Percentiles rank a stretch among this genome's conserved stretches.
Evolutionary conservation across 805 yeast species (phyloP).

Genomic region (Kodamaea neixiangensis): DNA sequence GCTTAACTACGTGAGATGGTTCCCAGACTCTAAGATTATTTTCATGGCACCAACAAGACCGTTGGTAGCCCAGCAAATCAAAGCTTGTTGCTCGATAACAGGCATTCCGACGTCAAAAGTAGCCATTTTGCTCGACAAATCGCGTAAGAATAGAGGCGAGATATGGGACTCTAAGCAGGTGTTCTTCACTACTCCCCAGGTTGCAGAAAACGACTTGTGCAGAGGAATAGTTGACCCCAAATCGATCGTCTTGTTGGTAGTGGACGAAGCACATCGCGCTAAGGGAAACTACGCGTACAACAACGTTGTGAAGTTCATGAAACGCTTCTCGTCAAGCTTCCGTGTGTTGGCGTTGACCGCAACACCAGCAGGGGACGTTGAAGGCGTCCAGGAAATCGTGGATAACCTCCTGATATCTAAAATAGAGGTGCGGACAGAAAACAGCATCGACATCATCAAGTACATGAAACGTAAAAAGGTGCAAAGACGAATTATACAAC

Average conservation of each 20-base stretch:
- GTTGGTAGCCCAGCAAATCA: conserved; percentile 92
- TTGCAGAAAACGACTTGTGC: conserved; percentile 84
- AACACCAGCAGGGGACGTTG: conserved; percentile 88
- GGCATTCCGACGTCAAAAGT: conserved; percentile 79
- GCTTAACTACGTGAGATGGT: conserved; percentile 89
- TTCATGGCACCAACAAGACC: conserved; percentile 98
- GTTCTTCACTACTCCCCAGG: conserved; percentile 95
- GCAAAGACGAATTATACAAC: conserved; percentile 57
- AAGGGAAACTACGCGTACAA: conserved; percentile 88
- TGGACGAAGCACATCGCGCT: conserved; percentile 96
- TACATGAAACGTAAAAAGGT: conserved; percentile 73
- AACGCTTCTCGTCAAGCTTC: conserved; percentile 59
- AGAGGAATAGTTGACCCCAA: conserved; percentile 77
- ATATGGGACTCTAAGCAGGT: conserved; percentile 81
- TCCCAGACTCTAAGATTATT: conserved; percentile 71
- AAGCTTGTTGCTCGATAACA: conserved; percentile 84
- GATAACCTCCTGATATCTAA: conserved; percentile 70
- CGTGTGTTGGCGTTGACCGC: conserved; percentile 90
- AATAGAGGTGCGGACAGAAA: conserved; percentile 85
- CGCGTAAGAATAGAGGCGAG: conserved; percentile 58
- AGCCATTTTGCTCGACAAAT: conserved; percentile 72
- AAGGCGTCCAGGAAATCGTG: conserved; percentile 84
- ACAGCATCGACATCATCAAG: conserved; percentile 72
- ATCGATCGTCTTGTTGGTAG: conserved; percentile 69
- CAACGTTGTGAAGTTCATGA: conserved; percentile 67